Evolutionary conservation across 2,329 filamentous ascomycete species (phyloP), one percentile per base, ranked within the genome.

Genomic region (Myrmaecium sp.): DNA sequence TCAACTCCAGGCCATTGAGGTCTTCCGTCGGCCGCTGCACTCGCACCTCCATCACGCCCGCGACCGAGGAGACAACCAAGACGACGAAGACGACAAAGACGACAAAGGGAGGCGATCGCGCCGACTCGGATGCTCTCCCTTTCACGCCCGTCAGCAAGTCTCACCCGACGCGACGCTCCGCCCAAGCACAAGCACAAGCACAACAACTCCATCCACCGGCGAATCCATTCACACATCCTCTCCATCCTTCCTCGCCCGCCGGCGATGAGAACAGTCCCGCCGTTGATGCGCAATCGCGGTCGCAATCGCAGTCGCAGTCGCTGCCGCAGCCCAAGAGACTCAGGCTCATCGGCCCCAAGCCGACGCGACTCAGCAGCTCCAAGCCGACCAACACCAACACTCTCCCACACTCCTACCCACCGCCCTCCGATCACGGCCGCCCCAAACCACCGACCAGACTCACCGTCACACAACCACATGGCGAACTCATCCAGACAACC

Each of bases 381-480:
- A 26, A 24, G 21, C 18, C 22, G 22, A 6, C 10, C 24, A 31
- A 27, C 28, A 28, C 18, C 31, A 28, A 23, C 29, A 21, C 29
- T 28, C n/a, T n/a, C n/a, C n/a, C n/a, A n/a, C n/a, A n/a, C n/a
- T n/a, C n/a, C n/a, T n/a, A n/a, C n/a, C n/a, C n/a, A n/a, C n/a
- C n/a, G n/a, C n/a, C n/a, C n/a, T n/a, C n/a, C n/a, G n/a, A n/a
- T n/a, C n/a, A n/a, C 19, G 30, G 30, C 17, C 32, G 30, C 24
- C 34, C 44, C 28, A 41, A 40, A 39, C 55, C 56, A 24, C 57
- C 55, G 16, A 52, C 47, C 35, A 54, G 51, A 33, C 40, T 57
- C 37, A 51, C 49, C 28, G 46, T 55, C 31, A 47, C 50, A 40
- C 47, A 55, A 36, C 54, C 55, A 27, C 49, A 57, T 40, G 54